phyloP scores from a whole-genome alignment of 1,284 basidiomycete genomes.

The Violaceomyces palustris region DNA sequence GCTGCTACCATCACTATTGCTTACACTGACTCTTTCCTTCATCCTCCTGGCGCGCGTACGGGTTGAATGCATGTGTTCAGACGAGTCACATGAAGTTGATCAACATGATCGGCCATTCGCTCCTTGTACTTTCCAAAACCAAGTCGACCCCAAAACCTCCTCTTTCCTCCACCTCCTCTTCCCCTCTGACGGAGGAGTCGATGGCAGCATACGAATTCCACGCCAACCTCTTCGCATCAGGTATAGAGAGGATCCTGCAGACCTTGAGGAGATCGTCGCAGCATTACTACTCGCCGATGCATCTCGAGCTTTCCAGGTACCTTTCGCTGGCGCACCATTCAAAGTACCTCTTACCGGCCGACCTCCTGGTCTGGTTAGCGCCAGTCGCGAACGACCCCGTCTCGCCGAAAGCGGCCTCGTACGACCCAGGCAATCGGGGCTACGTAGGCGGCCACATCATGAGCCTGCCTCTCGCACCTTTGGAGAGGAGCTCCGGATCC shows the following conservation, averaged over 20 bases:
- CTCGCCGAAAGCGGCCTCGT: conserved; percentile 5
- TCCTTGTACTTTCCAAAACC: conserved; percentile 9
- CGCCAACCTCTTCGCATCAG: conserved; percentile 22
- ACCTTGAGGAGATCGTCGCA: conserved; percentile 28
- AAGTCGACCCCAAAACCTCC: conserved; percentile 8
- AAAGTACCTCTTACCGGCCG: conserved; percentile 8
- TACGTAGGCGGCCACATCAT: neutral
- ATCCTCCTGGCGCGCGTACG: no score
- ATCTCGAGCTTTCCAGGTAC: conserved; percentile 44
- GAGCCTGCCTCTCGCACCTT: neutral
- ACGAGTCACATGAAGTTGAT: conserved; percentile 35
- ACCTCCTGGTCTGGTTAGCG: conserved; percentile 23
- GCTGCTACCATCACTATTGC: neutral
- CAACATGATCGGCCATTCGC: conserved; percentile 15
- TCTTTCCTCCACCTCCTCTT: no score
- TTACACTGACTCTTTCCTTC: no score
- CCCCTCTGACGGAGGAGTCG: no score
- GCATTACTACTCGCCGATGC: conserved; percentile 40
- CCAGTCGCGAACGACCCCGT: no score
- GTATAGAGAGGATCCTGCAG: conserved; percentile 32
- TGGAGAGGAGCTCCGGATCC: neutral
- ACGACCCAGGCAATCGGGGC: neutral
- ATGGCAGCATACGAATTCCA: conserved; percentile 33
- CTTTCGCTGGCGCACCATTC: conserved; percentile 10
- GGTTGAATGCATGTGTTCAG: neutral